Conservation (phyloP, 2,329 filamentous ascomycete genomes). For the Biscogniauxia sp. region DNA sequence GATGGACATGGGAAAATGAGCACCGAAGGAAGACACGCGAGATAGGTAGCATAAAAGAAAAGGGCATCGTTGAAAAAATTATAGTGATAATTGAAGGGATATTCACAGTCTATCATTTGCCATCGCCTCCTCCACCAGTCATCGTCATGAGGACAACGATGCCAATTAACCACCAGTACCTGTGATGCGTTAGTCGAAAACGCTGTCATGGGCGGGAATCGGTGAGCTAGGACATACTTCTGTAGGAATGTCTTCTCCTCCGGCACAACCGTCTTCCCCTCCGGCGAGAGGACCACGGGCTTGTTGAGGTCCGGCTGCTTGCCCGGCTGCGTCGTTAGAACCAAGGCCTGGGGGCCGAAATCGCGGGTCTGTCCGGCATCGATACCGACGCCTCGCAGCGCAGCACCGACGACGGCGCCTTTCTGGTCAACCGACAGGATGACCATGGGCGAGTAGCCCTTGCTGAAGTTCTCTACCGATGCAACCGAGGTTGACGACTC, state of each 20-base stretch:
- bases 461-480: conserved; percentile 55
- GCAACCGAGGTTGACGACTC: conserved; percentile 54
- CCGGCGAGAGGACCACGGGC: conserved; percentile 59
- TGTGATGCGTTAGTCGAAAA: conserved; percentile 38
- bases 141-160: conserved; percentile 53
- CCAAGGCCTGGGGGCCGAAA: conserved; percentile 59
- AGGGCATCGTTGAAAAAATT: background rate
- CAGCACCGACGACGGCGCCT: conserved; percentile 47
- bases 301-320: conserved; percentile 60
- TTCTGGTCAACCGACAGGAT: conserved; percentile 48
- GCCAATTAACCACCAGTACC: conserved; percentile 66
- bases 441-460: conserved; percentile 59
- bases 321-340: conserved; percentile 48
- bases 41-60: background rate
- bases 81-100: conserved; percentile 5
- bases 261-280: conserved; percentile 56
- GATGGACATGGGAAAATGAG: background rate
- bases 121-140: conserved; percentile 48
- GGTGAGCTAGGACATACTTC: conserved; percentile 50
- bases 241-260: conserved; percentile 65
- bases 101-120: conserved; percentile 43
- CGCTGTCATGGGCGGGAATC: background rate
- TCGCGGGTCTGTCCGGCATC: conserved; percentile 64
- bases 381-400: conserved; percentile 54
- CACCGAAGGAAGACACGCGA: background rate